These are phyloP conservation scores for Fraxinus angustifolia DNA, from an alignment of 305 asterid genomes.

Conservation along the genomic window DNA sequence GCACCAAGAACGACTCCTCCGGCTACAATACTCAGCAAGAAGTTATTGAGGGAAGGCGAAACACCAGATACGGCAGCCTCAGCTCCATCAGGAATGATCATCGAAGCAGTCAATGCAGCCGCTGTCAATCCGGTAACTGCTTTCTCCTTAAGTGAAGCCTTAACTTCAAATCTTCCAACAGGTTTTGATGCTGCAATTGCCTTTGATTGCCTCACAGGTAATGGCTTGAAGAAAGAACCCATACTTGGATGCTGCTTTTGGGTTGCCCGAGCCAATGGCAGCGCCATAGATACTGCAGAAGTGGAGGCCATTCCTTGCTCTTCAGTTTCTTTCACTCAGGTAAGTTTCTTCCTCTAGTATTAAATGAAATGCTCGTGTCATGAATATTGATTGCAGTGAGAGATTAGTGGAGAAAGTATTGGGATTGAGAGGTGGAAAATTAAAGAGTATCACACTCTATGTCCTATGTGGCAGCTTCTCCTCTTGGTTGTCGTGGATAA, in stretches of 20 bases:
- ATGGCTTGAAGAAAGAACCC: conserved; percentile 51
- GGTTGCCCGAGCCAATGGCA: conserved; percentile 50
- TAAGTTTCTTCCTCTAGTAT: conserved; percentile 16
- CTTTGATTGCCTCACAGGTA: conserved; percentile 43
- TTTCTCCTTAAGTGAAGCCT: conserved; percentile 71
- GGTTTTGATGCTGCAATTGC: conserved; percentile 28
- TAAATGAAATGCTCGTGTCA: conserved; percentile 4
- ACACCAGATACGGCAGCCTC: conserved; percentile 56
- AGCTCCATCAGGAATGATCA: conserved; percentile 65
- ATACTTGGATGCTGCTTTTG: conserved; percentile 39
- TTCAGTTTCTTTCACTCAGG: conserved; percentile 1
- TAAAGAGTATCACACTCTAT: conserved; percentile 25
- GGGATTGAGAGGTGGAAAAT: conserved; percentile 56
- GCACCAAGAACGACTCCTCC: conserved; percentile 67
- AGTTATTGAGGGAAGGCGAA: conserved; percentile 77
- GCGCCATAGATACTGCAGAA: conserved; percentile 56
- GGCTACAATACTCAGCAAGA: conserved; percentile 81
- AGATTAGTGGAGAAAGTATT: conserved; percentile 5
- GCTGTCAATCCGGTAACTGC: conserved; percentile 70
- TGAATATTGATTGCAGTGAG: conserved; percentile 23
- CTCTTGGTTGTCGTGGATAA: conserved; percentile 50
- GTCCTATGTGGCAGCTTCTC: conserved; percentile 56
- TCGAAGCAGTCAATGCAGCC: conserved; percentile 64
- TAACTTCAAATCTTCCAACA: conserved; percentile 40
- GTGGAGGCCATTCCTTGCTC: conserved; percentile 60